Evolutionary conservation across 129 eudicot genomes (phyloP).

Genomic region (Helianthus tuberosus): DNA sequence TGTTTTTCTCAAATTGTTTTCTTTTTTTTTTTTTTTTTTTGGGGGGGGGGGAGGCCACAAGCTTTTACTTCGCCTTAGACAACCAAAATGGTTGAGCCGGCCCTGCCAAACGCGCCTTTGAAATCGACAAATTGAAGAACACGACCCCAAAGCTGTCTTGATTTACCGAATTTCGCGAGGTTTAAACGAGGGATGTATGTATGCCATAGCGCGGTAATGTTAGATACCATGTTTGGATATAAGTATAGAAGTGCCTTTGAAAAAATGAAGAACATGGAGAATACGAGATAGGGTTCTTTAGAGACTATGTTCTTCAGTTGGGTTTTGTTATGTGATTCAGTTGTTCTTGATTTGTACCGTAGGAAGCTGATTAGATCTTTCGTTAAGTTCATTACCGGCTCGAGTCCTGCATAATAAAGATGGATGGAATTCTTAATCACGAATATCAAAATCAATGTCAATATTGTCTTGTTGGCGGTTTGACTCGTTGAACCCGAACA

Average conservation of each 20-base stretch:
- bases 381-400: conserved; percentile 42
- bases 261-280: conserved; percentile 58
- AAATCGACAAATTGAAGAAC: conserved; percentile 57
- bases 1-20: no score
- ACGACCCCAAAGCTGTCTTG: conserved; percentile 67
- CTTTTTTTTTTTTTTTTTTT: no score
- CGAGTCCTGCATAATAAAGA: conserved; percentile 26
- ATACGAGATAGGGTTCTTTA: conserved; percentile 60
- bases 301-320: conserved; percentile 43
- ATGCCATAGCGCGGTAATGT: conserved; percentile 53
- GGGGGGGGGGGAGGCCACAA: no score
- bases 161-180: conserved; percentile 70
- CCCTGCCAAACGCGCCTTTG: conserved; percentile 55
- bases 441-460: not conserved
- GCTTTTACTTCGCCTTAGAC: no score
- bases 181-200: conserved; percentile 52
- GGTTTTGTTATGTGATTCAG: conserved; percentile 35
- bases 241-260: conserved; percentile 47
- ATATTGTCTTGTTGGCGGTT: no score
- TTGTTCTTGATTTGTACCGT: conserved; percentile 18
- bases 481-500: no score
- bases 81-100: no score
- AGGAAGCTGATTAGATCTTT: conserved; percentile 22
- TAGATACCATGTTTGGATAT: conserved; percentile 48
- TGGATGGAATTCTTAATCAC: not conserved